These are phyloP conservation scores for Mollisia scopiformis DNA, from an alignment of 2,329 filamentous ascomycete genomes.

Conservation along the genomic window DNA sequence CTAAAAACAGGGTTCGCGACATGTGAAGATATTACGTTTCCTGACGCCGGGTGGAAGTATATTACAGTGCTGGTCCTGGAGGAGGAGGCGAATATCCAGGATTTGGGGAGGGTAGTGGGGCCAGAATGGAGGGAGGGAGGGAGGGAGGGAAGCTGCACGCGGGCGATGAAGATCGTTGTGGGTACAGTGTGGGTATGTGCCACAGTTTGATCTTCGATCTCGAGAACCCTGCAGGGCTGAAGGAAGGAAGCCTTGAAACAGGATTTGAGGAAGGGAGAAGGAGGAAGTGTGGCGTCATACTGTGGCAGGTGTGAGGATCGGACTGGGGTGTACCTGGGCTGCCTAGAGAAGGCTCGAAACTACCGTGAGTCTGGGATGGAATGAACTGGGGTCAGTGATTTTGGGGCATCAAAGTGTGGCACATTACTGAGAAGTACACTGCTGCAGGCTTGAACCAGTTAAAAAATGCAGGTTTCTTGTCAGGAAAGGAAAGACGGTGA, in stretches of 20 bases:
- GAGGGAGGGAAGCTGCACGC: background rate
- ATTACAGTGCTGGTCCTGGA: background rate
- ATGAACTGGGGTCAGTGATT: background rate
- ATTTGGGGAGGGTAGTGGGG: background rate
- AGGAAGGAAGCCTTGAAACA: background rate
- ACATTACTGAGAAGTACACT: background rate
- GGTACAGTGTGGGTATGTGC: background rate
- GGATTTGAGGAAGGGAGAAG: background rate
- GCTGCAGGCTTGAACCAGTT: too few relatives aligned
- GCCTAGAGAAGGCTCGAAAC: background rate
- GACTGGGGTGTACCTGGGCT: background rate
- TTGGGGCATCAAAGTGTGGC: background rate
- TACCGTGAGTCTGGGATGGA: background rate
- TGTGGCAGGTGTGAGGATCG: background rate
- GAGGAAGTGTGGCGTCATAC: constrained; percentile 1
- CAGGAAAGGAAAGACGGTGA: background rate
- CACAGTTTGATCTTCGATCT: background rate
- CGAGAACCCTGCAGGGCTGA: background rate
- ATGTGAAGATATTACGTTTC: background rate
- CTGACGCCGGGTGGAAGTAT: background rate
- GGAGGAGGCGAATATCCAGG: background rate
- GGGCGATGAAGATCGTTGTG: background rate
- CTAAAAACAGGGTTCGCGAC: background rate
- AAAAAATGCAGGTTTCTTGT: too few relatives aligned
- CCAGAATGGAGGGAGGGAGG: background rate